Base-by-base conservation (phyloP, 2,329 filamentous ascomycete genomes). In the Sporothrix inflata region DNA sequence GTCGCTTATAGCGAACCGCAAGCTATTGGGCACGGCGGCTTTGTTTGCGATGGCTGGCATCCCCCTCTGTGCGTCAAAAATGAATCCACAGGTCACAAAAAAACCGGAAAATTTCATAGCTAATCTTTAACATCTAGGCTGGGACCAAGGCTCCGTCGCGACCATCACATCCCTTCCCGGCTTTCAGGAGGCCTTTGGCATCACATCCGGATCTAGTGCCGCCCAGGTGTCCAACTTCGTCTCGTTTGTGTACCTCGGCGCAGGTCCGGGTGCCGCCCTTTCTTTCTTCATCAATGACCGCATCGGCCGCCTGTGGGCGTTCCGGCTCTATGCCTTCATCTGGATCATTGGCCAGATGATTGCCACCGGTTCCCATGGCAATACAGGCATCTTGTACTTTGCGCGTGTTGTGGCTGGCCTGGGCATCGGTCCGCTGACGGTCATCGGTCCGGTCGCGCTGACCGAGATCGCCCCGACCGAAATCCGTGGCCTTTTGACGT, bases 401-500 rank as follows among this genome's bases (percentile, higher is more conserved):
- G 30, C 30, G 16, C 80, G 83, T 14, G 79, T 81, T 3, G 75
- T 77, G n/a, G 75, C 79, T 4, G 80, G 79, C 8, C 72, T 81
- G 12, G 79, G 82, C 38, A 78, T 83, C 6, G 82, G 82, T 8
- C 78, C 81, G 69, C 80, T 81, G 14, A 82, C 81, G 4, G 81
- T 82, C 70, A 79, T 84, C 47, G 82, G 84, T 30, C 84, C 84
- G 67, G 82, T 85, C 76, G 84, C 81, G 75, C 79, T 78, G 27
- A 80, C 80, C 27, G 84, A 85, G 78, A 83, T 84, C 80, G 80
- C 83, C 0, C 85, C 85, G 16, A 84, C 84, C 69, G 76, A 83
- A 21, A 80, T 85, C 55, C 81, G 84, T 49, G 84, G 83, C 11
- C 77, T 79, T 49, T 78, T 85, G 7, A 82, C 82, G 53, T 80